phyloP scores from a whole-genome alignment of 768 basidiomycete species.

The Artomyces pyxidatus region DNA sequence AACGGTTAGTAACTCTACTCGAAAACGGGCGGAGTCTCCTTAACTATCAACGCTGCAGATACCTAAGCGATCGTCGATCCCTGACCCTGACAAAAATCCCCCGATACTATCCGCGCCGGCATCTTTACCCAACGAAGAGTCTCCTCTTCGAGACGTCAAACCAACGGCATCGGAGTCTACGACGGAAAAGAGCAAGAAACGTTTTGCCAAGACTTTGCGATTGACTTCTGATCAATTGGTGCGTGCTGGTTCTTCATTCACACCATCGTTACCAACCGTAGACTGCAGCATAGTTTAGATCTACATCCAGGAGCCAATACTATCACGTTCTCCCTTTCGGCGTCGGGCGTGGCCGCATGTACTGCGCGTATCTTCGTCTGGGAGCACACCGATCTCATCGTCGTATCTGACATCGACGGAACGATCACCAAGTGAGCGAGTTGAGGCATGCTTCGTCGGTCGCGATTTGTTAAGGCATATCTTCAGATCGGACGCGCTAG shows the following conservation, averaged over 20 bases:
- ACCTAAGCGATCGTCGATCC: too few species aligned
- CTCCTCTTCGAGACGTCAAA: background rate
- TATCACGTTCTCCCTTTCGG: conserved; percentile 88
- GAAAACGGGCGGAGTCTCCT: too few species aligned
- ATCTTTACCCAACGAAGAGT: background rate
- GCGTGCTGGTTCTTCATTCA: too few species aligned
- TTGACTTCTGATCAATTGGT: conserved; percentile 93
- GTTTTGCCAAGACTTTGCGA: conserved; percentile 86
- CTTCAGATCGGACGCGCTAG: conserved; percentile 84
- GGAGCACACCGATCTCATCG: conserved; percentile 85
- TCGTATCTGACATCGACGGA: conserved; percentile 97
- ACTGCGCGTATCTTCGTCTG: conserved; percentile 93
- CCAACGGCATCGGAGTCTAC: background rate
- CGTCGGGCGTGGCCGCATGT: conserved; percentile 74
- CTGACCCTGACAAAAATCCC: background rate
- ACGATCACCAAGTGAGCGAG: conserved; percentile 88
- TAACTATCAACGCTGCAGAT: too few species aligned
- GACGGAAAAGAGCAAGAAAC: conserved; percentile 28
- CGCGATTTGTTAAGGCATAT: background rate
- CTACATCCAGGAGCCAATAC: conserved; percentile 84
- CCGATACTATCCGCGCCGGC: background rate
- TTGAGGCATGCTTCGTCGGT: background rate
- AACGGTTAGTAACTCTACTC: background rate
- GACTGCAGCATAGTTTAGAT: conserved; percentile 75
- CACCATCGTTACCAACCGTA: too few species aligned